These are phyloP conservation scores for Exsudoporus frostii DNA, from an alignment of 768 basidiomycete genomes.

Conservation along the genomic window DNA sequence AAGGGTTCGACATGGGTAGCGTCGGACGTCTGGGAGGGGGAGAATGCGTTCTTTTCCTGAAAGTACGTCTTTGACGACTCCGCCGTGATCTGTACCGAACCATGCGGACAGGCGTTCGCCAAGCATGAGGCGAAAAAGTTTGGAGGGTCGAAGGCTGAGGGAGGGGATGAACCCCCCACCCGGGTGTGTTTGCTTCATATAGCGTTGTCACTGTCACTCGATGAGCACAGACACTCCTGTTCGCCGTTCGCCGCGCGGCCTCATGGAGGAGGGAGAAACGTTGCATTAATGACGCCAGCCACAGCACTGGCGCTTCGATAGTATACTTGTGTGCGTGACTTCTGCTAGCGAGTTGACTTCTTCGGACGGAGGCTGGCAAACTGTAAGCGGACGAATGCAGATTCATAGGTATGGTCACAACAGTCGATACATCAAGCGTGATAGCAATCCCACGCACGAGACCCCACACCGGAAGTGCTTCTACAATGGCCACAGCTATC, in stretches of 20 bases:
- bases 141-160: background rate
- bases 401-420: background rate
- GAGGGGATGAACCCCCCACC: background rate
- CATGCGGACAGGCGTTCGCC: constrained; percentile 11
- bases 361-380: too few species aligned
- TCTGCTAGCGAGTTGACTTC: background rate
- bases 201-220: constrained; percentile 5
- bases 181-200: constrained; percentile 11
- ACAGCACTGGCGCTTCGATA: constrained; percentile 5
- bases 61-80: constrained; percentile 19
- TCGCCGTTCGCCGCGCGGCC: constrained; percentile 2
- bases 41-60: constrained; percentile 40
- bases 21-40: constrained; percentile 44
- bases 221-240: background rate
- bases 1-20: constrained; percentile 37
- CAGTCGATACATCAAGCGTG: background rate
- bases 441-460: background rate
- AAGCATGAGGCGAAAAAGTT: constrained; percentile 5
- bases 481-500: too few species aligned
- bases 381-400: background rate
- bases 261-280: constrained; percentile 12
- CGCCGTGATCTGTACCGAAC: constrained; percentile 8
- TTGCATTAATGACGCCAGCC: constrained; percentile 15
- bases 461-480: background rate
- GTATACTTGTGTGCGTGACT: background rate